These are phyloP conservation scores for Stachybotrys chartarum DNA, from an alignment of 2,329 filamentous ascomycete species.

Conservation along the genomic window DNA sequence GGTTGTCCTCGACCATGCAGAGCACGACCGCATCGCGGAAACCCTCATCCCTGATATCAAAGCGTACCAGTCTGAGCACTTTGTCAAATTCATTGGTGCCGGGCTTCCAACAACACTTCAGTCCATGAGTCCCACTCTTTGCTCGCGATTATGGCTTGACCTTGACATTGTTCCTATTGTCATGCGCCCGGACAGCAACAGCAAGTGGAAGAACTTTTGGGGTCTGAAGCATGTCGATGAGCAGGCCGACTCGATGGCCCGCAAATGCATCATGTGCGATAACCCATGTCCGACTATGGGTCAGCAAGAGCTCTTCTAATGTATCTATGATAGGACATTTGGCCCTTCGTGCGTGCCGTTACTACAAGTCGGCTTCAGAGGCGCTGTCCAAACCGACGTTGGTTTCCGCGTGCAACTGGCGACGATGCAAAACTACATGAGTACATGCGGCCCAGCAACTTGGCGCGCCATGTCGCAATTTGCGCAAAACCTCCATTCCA, in stretches of 20 bases:
- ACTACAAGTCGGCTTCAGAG: slow-evolving; percentile 59
- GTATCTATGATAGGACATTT: slow-evolving; percentile 47
- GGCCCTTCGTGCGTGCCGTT: slow-evolving; percentile 65
- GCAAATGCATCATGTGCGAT: slow-evolving; percentile 64
- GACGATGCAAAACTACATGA: slow-evolving; percentile 48
- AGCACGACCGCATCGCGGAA: slow-evolving; percentile 46
- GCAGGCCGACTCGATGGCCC: slow-evolving; percentile 72
- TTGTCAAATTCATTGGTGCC: slow-evolving; percentile 68
- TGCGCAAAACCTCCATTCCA: slow-evolving; percentile 53
- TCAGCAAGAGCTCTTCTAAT: background rate
- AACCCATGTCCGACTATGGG: background rate
- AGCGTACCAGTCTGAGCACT: slow-evolving; percentile 55
- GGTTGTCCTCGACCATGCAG: slow-evolving; percentile 37
- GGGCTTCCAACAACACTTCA: slow-evolving; percentile 58
- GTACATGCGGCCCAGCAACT: slow-evolving; percentile 52
- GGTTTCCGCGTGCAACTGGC: slow-evolving; percentile 55
- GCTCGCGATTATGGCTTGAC: slow-evolving; percentile 66
- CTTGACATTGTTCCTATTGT: slow-evolving; percentile 70
- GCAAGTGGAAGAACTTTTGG: slow-evolving; percentile 38
- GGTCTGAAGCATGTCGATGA: slow-evolving; percentile 62
- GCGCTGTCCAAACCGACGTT: slow-evolving; percentile 64
- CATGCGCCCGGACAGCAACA: slow-evolving; percentile 41
- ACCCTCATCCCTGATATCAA: slow-evolving; percentile 51
- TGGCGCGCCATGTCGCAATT: slow-evolving; percentile 61
- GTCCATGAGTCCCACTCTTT: slow-evolving; percentile 55